These are phyloP conservation scores for Raffaelea ambrosiae DNA, from an alignment of 2,329 filamentous ascomycete genomes.

Conservation along the genomic window DNA sequence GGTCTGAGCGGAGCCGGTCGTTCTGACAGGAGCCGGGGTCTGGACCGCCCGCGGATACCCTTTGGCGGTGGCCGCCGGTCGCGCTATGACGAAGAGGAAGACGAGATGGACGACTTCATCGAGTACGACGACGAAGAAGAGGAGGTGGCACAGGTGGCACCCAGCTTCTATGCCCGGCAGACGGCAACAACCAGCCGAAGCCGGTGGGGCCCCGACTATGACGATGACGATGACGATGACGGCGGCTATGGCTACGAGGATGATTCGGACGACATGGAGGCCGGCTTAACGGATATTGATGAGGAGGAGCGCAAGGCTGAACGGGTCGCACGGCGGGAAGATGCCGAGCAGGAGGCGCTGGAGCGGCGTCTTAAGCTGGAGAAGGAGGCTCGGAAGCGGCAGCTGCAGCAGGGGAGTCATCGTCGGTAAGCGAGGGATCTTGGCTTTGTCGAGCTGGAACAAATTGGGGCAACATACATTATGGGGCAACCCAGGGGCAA, in stretches of 20 bases:
- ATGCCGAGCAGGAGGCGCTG: slow-evolving; percentile 53
- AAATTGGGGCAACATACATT: too few relatives aligned
- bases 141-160: slow-evolving; percentile 23
- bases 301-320: slow-evolving; percentile 59
- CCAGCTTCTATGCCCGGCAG: background rate
- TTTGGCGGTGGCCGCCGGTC: slow-evolving; percentile 18
- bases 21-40: background rate
- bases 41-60: slow-evolving; percentile 4
- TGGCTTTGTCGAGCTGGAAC: too few relatives aligned
- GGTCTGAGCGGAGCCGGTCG: background rate
- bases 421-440: too few relatives aligned
- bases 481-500: too few relatives aligned
- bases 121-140: slow-evolving; percentile 51
- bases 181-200: background rate
- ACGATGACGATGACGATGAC: slow-evolving; percentile 49
- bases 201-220: slow-evolving; percentile 22
- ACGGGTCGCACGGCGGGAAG: slow-evolving; percentile 56
- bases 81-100: slow-evolving; percentile 52
- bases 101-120: slow-evolving; percentile 52
- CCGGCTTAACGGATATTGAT: slow-evolving; percentile 64
- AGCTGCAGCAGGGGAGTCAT: slow-evolving; percentile 6
- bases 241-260: slow-evolving; percentile 47
- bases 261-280: slow-evolving; percentile 67
- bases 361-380: slow-evolving; percentile 53
- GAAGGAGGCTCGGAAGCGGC: slow-evolving; percentile 47